Percentiles rank a stretch among this genome's conserved stretches.
phyloP scores from a whole-genome alignment of 208 protist species.

The Leishmania braziliensis region DNA sequence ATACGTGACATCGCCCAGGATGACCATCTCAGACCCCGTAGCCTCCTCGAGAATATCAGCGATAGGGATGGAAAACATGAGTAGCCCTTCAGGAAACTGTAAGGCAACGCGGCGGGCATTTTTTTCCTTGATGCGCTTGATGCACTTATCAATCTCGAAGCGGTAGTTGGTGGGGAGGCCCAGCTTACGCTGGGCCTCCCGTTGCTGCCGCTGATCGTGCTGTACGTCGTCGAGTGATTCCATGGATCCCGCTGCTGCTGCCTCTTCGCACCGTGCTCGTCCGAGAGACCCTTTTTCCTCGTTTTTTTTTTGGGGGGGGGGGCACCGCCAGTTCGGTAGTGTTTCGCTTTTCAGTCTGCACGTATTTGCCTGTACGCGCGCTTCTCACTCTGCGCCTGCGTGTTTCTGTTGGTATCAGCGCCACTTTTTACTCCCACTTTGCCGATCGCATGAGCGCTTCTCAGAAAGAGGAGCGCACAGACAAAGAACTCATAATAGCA shows the following conservation, averaged over 20 bases:
- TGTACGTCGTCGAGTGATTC: constrained; percentile 13
- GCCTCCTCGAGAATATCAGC: constrained; percentile 95
- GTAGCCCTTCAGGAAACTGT: constrained; percentile 99
- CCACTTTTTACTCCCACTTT: not conserved
- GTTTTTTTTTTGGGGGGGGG: too few relatives aligned
- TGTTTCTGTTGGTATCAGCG: not conserved
- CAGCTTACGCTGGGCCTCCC: constrained; percentile 28
- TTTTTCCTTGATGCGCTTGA: constrained; percentile 92
- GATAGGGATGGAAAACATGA: constrained; percentile 97
- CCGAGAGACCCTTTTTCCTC: not conserved
- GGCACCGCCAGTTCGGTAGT: not conserved
- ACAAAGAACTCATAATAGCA: not conserved
- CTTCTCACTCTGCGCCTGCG: not conserved
- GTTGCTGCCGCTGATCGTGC: constrained; percentile 29
- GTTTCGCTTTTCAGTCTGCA: not conserved
- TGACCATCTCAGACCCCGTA: constrained; percentile 92
- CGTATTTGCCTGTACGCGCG: not conserved
- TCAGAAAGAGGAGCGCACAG: not conserved
- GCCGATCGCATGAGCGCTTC: not conserved
- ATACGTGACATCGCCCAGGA: constrained; percentile 99
- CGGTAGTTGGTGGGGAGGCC: constrained; percentile 97
- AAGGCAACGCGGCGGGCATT: constrained; percentile 94
- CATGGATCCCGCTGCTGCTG: constrained; percentile 7
- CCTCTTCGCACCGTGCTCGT: not conserved
- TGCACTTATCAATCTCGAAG: constrained; percentile 99